Conservation (phyloP, 257 asterid species). For the Solanum dulcamara region DNA sequence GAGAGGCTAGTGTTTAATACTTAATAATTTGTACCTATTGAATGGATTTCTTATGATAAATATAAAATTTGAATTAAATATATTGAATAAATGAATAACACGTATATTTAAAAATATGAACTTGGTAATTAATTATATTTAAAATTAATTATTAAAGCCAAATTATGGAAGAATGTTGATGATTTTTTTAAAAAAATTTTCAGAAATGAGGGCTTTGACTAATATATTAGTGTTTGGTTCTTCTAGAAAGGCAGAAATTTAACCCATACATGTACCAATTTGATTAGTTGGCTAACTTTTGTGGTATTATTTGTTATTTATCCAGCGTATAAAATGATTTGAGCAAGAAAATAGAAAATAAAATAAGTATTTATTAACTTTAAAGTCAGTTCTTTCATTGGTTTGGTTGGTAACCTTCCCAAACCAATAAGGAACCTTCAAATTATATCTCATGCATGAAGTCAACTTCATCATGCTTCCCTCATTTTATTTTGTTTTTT, state of each 20-base stretch:
- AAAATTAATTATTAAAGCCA: background rate
- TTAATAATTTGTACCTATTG: too few species aligned
- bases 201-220: background rate
- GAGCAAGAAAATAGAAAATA: background rate
- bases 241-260: background rate
- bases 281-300: background rate
- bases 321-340: background rate
- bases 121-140: background rate
- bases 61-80: too few species aligned
- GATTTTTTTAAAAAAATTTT: background rate
- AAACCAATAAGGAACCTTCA: slow-evolving; percentile 5
- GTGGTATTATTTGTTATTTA: background rate
- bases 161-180: background rate
- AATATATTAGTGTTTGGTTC: background rate
- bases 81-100: background rate
- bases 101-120: background rate
- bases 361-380: background rate
- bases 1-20: too few species aligned
- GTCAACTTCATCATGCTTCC: background rate
- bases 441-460: background rate
- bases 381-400: background rate
- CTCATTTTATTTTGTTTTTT: background rate
- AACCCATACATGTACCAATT: background rate
- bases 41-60: too few species aligned
- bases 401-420: slow-evolving; percentile 21